phyloP scores from a whole-genome alignment of 192 early-diverging fungal species.

The Lobosporangium transversale region DNA sequence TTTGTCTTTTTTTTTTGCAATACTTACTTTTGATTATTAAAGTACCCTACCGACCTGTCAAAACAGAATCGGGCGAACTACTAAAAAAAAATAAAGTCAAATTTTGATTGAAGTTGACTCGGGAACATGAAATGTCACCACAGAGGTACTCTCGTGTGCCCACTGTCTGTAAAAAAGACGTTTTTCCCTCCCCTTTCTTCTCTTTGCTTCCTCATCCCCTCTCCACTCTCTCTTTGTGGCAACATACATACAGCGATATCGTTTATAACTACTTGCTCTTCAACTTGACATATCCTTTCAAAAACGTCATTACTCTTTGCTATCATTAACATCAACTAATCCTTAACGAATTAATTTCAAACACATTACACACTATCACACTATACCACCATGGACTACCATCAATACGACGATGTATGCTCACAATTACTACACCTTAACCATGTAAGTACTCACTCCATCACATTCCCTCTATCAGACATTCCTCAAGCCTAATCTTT shows the following conservation, averaged over 20 bases:
- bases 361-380: too few relatives aligned
- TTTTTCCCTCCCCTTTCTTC: conserved; percentile 2
- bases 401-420: background rate
- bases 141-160: conserved; percentile 26
- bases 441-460: background rate
- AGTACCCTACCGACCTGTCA: too few relatives aligned
- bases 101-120: conserved; percentile 35
- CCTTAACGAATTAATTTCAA: too few relatives aligned
- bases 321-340: background rate
- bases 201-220: background rate
- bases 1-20: too few relatives aligned
- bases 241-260: background rate
- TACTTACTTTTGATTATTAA: too few relatives aligned
- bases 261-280: too few relatives aligned
- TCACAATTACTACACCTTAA: background rate
- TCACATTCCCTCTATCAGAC: too few relatives aligned
- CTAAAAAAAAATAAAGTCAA: conserved; percentile 34
- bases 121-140: conserved; percentile 44
- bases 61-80: too few relatives aligned
- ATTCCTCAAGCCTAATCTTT: too few relatives aligned
- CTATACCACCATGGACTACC: too few relatives aligned
- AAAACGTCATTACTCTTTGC: background rate
- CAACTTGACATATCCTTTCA: background rate
- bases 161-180: background rate
- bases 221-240: background rate